Base-by-base conservation (phyloP, 208 protist species). In the Acanthamoeba healyi region DNA sequence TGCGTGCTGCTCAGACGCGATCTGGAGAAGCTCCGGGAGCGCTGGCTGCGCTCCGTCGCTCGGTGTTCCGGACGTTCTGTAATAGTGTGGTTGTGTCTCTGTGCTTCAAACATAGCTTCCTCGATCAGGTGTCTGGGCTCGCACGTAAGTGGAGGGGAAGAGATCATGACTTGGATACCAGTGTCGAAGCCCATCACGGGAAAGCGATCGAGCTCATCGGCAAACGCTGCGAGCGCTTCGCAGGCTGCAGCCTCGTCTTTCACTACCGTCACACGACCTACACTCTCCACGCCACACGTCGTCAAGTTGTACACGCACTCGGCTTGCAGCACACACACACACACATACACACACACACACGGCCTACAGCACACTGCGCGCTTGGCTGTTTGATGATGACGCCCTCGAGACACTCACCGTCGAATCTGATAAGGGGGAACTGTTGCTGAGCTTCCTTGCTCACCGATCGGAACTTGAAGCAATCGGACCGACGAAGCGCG, bases 131-230 rank as follows among this genome's bases (percentile, higher is more conserved):
- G n/a, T n/a, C n/a, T n/a, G n/a, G n/a, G n/a, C n/a, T n/a, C n/a
- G n/a, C n/a, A n/a, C n/a, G n/a, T n/a, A 61, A 61, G 24, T 61
- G 22, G 2, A 61, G 65, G 36, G 17, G n/a, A 40, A n/a, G n/a
- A n/a, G n/a, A n/a, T n/a, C n/a, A n/a, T n/a, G n/a, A n/a, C n/a
- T n/a, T n/a, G n/a, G 24, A 26, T 2, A 74, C 65, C 65, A 7
- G 65, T 74, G 65, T 74, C 65, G 32, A 74, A 42, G 65, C 65
- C 65, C 14, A 74, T 42, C n/a, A 74, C 65, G n/a, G 65, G 65
- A 38, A 74, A 74, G 65, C 65, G 65, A 10, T 74, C 65, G n/a
- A 74, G 29, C 3, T 3, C 9, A 38, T 10, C n/a, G 24, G 2
- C 2, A 26, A 74, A 42, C 32, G 65, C 65, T 42, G n/a, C 36